A percentile compares a stretch with the other conserved stretches of the same genome.
Evolutionary conservation across 2,329 filamentous ascomycete genomes (phyloP).

Genomic region (Microsporum canis): DNA sequence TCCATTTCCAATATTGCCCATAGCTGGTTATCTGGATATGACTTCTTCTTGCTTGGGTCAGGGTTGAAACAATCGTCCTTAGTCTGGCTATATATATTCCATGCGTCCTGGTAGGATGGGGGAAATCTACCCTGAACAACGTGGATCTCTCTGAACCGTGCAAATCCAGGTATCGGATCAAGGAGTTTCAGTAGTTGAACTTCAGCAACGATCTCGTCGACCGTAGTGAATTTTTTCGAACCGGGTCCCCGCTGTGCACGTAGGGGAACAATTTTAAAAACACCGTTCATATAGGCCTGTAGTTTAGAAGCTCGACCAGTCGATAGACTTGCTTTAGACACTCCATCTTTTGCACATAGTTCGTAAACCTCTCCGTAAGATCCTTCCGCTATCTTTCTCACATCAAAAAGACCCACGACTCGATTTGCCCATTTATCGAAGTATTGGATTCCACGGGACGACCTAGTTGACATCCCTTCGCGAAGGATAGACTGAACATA

Average conservation of each 20-base stretch:
- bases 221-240: conserved; percentile 34
- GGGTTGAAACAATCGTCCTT: conserved; percentile 43
- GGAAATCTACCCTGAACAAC: conserved; percentile 48
- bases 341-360: conserved; percentile 33
- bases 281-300: conserved; percentile 32
- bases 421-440: conserved; percentile 31
- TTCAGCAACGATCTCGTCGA: conserved; percentile 41
- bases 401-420: conserved; percentile 30
- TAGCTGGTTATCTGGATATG: conserved; percentile 45
- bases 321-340: conserved; percentile 25
- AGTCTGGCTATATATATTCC: conserved; percentile 30
- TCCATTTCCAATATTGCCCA: conserved; percentile 58
- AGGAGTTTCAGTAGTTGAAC: conserved; percentile 46
- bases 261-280: conserved; percentile 41
- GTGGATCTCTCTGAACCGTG: conserved; percentile 48
- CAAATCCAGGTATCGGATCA: conserved; percentile 50
- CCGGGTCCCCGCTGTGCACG: conserved; percentile 31
- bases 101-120: conserved; percentile 39
- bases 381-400: conserved; percentile 54
- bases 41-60: conserved; percentile 43
- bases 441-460: conserved; percentile 28
- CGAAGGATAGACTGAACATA: conserved; percentile 30
- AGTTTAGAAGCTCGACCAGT: conserved; percentile 29
- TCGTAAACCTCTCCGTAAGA: conserved; percentile 57
- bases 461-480: conserved; percentile 27